Evolutionary conservation across 148 eudicot genomes (phyloP), one percentile per base, ranked within the genome.

Genomic region (Silene latifolia): DNA sequence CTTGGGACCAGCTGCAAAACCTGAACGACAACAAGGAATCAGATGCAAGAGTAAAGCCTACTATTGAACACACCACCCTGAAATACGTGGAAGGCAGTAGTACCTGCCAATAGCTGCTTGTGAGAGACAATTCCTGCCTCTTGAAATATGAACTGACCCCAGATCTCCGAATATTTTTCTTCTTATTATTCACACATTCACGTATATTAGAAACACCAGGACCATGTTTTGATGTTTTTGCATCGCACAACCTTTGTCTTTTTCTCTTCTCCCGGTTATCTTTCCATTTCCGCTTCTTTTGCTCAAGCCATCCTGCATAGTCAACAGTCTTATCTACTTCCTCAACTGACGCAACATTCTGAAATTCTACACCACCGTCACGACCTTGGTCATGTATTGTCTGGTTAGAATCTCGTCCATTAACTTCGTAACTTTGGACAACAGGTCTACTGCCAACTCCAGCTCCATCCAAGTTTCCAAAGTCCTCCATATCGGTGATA

Each of bases 221-320:
- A 46, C 54, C 73, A 71, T 75, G 85, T 79, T 77, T 85, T 66
- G 79, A 67, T 19, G 83, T 62, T 75, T 84, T 87, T 63, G 44
- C 62, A 70, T 80, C 81, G 27, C 84, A 86, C 73, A 86, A 78
- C 94, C 93, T 90, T 80, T 86, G 93, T 67, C 89, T 86, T 79
- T 95, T 95, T 83, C 89, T 86, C 73, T 82, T 89, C 64, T 92
- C 96, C 8, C 89, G 88, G 60, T 78, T 80, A 71, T 88, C 92
- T 85, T 89, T 92, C 98, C 98, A 95, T 81, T 90, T 95, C 74
- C 97, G 90, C 82, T 95, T 95, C 87, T 80, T 91, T 74, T 78
- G 80, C 78, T 89, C 89, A 79, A 95, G 91, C 98, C 98, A 95
- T 83, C 92, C 97, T 78, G 85, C 84, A 81, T 92, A 95, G 79